A percentile compares a stretch with the other conserved stretches of the same genome.
phyloP scores from a whole-genome alignment of 306 rosid species.

The Cicer chorassanicum region DNA sequence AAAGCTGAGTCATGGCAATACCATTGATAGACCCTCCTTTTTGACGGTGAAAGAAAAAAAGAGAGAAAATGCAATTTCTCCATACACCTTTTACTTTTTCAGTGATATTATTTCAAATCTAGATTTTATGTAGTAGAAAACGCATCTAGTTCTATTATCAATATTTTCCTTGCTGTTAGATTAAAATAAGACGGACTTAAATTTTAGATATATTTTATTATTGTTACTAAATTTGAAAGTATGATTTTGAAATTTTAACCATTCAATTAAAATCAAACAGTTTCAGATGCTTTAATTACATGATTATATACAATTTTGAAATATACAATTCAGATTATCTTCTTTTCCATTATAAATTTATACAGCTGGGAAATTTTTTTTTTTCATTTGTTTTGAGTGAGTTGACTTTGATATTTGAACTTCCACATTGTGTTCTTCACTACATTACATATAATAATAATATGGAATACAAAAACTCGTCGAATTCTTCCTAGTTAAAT shows the following conservation, averaged over 20 bases:
- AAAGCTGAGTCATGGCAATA: slow-evolving; percentile 34
- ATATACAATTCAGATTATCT: not conserved
- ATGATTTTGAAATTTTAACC: no score
- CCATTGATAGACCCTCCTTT: slow-evolving; percentile 39
- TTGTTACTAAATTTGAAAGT: no score
- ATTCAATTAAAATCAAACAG: no score
- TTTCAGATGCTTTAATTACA: no score
- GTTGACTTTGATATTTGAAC: slow-evolving; percentile 32
- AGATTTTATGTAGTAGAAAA: no score
- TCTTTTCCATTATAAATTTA: slow-evolving; percentile 5
- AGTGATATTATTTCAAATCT: no score
- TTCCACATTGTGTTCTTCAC: slow-evolving; percentile 32
- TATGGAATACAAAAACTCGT: not conserved
- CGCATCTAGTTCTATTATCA: no score
- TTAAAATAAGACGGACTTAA: no score
- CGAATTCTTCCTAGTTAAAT: not conserved
- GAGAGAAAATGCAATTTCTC: slow-evolving; percentile 28
- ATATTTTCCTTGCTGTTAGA: no score
- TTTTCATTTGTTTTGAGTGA: slow-evolving; percentile 4
- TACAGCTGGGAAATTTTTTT: not conserved
- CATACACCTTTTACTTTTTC: slow-evolving; percentile 41
- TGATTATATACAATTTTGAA: no score
- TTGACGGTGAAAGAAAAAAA: slow-evolving; percentile 36
- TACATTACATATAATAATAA: slow-evolving; percentile 24
- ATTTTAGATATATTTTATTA: no score